phyloP scores from a whole-genome alignment of 306 rosid genomes.

The Morella rubra region DNA sequence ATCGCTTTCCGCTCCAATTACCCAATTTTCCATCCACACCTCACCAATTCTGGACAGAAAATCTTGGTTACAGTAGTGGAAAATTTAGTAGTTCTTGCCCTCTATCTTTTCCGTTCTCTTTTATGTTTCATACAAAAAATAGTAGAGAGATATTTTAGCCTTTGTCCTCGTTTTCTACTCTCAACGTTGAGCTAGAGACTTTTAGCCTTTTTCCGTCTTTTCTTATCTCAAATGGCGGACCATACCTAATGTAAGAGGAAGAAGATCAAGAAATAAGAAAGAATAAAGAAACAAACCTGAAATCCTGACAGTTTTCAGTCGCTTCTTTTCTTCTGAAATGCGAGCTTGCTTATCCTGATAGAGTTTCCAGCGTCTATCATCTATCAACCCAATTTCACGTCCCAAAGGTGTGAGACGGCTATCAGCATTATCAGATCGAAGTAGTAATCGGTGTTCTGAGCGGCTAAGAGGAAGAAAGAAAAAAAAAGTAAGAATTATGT shows the following conservation, averaged over 20 bases:
- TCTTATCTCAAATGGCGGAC: constrained; percentile 12
- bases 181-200: too few species aligned
- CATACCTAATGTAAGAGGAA: constrained; percentile 14
- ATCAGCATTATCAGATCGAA: constrained; percentile 95
- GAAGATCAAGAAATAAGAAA: neutral
- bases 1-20: neutral
- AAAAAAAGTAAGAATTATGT: neutral
- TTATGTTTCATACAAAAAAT: neutral
- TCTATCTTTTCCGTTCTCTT: neutral
- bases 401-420: constrained; percentile 95
- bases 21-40: neutral
- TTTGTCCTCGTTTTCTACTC: constrained; percentile 9
- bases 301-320: constrained; percentile 72
- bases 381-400: constrained; percentile 86
- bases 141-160: neutral
- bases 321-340: constrained; percentile 83
- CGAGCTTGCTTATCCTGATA: constrained; percentile 84
- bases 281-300: constrained; percentile 51
- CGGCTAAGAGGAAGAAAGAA: constrained; percentile 57
- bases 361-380: constrained; percentile 90
- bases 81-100: neutral
- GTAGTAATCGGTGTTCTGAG: constrained; percentile 94
- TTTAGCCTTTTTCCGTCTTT: constrained; percentile 1
- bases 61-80: neutral
- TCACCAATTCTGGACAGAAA: neutral